Evolutionary conservation across 345 rosid genomes (phyloP).

Genomic region (Salix suchowensis): DNA sequence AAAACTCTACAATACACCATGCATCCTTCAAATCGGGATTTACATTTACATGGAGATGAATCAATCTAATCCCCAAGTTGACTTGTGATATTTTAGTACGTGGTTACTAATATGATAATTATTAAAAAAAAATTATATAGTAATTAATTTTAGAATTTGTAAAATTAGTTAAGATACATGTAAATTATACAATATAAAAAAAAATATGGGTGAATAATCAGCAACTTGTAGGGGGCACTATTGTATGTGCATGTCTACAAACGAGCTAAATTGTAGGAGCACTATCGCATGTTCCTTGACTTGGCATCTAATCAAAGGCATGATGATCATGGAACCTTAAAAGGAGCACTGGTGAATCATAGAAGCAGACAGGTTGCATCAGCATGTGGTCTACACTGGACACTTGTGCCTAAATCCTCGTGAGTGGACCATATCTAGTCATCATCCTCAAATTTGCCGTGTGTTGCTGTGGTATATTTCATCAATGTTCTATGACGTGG

Average conservation of each 20-base stretch:
- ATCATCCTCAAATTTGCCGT: background rate
- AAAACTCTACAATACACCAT: background rate
- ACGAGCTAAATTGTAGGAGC: background rate
- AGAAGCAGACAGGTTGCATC: background rate
- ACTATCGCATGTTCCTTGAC: background rate
- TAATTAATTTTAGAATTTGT: rapidly evolving
- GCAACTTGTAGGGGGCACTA: background rate
- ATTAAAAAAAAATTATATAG: too few relatives aligned
- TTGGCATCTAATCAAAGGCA: background rate
- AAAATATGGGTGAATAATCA: background rate
- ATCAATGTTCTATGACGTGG: too few relatives aligned
- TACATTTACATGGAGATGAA: background rate
- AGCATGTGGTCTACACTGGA: background rate
- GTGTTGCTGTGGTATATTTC: background rate
- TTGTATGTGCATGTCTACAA: background rate
- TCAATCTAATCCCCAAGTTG: too few relatives aligned
- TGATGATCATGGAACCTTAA: background rate
- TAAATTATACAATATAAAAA: too few relatives aligned
- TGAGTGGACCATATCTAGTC: conserved; percentile 1
- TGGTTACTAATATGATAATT: too few relatives aligned
- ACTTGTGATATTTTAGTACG: too few relatives aligned
- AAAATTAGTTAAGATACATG: too few relatives aligned
- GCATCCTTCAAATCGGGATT: background rate
- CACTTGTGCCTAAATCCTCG: background rate
- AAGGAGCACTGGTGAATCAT: background rate